Evolutionary conservation across 1,284 basidiomycete species (phyloP).

Genomic region (Hemileia vastatrix): DNA sequence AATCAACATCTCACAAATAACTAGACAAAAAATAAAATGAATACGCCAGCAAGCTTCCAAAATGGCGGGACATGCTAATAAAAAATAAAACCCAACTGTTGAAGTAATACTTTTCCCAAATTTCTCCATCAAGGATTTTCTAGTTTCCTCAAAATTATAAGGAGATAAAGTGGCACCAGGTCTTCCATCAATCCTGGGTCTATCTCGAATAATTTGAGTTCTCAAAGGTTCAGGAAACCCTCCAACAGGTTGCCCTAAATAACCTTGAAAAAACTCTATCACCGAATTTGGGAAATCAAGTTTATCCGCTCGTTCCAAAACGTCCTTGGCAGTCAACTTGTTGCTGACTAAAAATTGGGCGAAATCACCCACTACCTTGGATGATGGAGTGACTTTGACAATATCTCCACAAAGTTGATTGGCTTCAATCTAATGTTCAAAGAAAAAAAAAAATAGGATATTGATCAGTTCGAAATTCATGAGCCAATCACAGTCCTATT

Average conservation of each 20-base stretch:
- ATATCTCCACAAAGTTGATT: constrained; percentile 79
- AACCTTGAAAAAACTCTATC: constrained; percentile 56
- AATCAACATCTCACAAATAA: neutral
- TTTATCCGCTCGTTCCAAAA: constrained; percentile 70
- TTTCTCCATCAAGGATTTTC: constrained; percentile 80
- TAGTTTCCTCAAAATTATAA: constrained; percentile 90
- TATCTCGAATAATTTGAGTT: constrained; percentile 81
- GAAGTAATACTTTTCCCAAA: constrained; percentile 91
- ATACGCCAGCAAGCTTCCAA: neutral
- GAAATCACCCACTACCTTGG: constrained; percentile 98
- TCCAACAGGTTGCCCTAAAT: constrained; percentile 79
- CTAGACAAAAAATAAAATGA: neutral
- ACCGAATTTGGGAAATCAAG: constrained; percentile 84
- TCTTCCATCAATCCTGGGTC: constrained; percentile 82
- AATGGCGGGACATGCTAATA: neutral
- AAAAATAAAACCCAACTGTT: constrained; percentile 37
- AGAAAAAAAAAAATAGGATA: constrained; percentile 23
- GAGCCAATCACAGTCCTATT: too few species aligned
- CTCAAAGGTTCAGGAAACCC: constrained; percentile 98
- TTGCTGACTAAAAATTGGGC: constrained; percentile 96
- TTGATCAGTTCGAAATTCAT: constrained; percentile 48
- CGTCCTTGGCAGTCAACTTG: constrained; percentile 73
- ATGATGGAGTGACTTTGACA: constrained; percentile 98
- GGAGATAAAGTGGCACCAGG: constrained; percentile 80
- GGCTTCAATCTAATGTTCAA: constrained; percentile 29